Evolutionary conservation across 2,329 filamentous ascomycete genomes (phyloP).

Genomic region (Fusarium floridanum): DNA sequence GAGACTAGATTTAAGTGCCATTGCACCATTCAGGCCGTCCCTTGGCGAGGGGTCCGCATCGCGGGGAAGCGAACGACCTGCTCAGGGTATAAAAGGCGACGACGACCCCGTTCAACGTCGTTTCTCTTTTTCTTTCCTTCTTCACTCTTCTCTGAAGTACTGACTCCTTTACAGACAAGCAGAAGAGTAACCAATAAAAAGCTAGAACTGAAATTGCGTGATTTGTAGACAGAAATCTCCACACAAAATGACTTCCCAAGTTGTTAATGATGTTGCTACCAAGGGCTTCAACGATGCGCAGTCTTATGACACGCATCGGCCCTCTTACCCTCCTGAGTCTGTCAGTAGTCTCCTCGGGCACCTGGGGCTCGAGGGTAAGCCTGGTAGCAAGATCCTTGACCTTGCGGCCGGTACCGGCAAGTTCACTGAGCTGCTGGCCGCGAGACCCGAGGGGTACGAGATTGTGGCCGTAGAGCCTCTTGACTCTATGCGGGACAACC

Average conservation of each 20-base stretch:
- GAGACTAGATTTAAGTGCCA: slow-evolving; percentile 33
- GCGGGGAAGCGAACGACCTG: slow-evolving; percentile 26
- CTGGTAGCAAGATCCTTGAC: slow-evolving; percentile 68
- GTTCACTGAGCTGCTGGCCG: slow-evolving; percentile 73
- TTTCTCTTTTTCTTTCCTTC: neutral
- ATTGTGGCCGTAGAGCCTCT: slow-evolving; percentile 76
- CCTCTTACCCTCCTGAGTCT: slow-evolving; percentile 72
- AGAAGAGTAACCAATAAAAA: slow-evolving; percentile 11
- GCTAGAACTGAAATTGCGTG: neutral
- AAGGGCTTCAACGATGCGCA: slow-evolving; percentile 75
- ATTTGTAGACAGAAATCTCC: slow-evolving; percentile 3
- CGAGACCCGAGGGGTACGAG: slow-evolving; percentile 69
- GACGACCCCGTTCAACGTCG: neutral
- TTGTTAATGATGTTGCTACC: slow-evolving; percentile 64
- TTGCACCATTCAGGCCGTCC: slow-evolving; percentile 16
- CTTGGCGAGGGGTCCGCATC: slow-evolving; percentile 9
- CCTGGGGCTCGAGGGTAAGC: slow-evolving; percentile 63
- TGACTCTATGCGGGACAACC: slow-evolving; percentile 71
- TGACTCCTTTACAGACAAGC: neutral
- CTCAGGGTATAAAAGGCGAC: slow-evolving; percentile 35
- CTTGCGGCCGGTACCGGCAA: slow-evolving; percentile 78
- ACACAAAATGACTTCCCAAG: slow-evolving; percentile 30
- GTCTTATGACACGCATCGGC: slow-evolving; percentile 76
- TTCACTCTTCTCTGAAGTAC: slow-evolving; percentile 9
- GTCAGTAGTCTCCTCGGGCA: slow-evolving; percentile 69